phyloP scores from a whole-genome alignment of 495 filamentous ascomycete species.

The Lasiosphaeria hispida region DNA sequence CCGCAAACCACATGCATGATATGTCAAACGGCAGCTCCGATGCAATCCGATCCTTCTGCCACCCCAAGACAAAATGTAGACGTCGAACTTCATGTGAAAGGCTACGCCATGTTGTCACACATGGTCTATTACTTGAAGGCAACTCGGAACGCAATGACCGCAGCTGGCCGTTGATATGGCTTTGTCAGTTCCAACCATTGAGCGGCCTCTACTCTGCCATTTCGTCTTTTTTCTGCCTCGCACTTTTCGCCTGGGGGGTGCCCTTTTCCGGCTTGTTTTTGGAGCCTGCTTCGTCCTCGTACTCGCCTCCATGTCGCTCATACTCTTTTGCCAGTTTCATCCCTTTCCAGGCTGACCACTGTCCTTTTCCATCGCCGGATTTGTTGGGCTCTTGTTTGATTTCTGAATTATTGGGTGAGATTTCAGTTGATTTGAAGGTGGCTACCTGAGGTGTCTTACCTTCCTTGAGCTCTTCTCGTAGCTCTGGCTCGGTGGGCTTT shows the following conservation, averaged over 20 bases:
- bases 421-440: not conserved
- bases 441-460: constrained; percentile 21
- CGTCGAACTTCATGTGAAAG: too few species aligned
- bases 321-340: constrained; percentile 55
- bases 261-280: constrained; percentile 53
- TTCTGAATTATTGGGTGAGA: constrained; percentile 28
- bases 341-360: constrained; percentile 59
- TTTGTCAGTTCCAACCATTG: too few species aligned
- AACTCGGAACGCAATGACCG: too few species aligned
- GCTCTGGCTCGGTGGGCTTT: constrained; percentile 52
- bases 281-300: constrained; percentile 50
- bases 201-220: constrained; percentile 15
- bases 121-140: too few species aligned
- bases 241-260: constrained; percentile 40
- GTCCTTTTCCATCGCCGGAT: constrained; percentile 52
- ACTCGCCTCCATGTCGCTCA: constrained; percentile 50
- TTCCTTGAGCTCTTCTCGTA: constrained; percentile 51
- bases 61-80: too few species aligned
- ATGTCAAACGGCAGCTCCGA: too few species aligned
- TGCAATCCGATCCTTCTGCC: too few species aligned
- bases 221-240: constrained; percentile 25
- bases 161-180: too few species aligned
- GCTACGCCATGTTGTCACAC: too few species aligned
- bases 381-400: constrained; percentile 54
- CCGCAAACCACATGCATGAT: too few species aligned